A percentile compares a stretch with the other conserved stretches of the same genome.
These are phyloP conservation scores for Trichosporon sp. DNA, from an alignment of 1,284 basidiomycete genomes.

Conservation along the genomic window DNA sequence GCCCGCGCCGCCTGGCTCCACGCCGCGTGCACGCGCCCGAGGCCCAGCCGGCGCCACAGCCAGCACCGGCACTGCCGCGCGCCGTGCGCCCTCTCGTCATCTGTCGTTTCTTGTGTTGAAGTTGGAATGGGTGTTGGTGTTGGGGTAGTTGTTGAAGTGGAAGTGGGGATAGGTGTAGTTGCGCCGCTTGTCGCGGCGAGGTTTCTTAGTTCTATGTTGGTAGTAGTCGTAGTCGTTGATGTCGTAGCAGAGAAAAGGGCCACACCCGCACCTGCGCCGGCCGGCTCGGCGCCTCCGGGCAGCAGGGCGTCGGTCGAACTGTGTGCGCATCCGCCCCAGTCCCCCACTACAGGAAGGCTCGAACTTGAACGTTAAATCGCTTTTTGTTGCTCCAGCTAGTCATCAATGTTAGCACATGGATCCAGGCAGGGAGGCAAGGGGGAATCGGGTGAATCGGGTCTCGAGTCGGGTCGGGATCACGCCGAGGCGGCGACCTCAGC, in stretches of 20 bases:
- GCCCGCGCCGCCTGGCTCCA: neutral
- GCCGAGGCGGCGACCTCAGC: neutral
- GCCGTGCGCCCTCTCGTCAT: neutral
- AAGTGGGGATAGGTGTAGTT: neutral
- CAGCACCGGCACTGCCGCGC: neutral
- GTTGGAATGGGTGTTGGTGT: neutral
- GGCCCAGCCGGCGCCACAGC: neutral
- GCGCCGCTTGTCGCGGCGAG: neutral
- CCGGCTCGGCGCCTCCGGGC: neutral
- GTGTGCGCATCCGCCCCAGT: neutral
- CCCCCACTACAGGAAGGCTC: constrained; percentile 11
- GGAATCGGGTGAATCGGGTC: neutral
- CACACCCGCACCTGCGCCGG: neutral
- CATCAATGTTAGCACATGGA: neutral
- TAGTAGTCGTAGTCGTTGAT: neutral
- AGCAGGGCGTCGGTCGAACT: neutral
- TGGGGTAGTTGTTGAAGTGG: neutral
- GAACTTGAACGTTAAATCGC: constrained; percentile 11
- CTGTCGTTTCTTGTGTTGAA: neutral
- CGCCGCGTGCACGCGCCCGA: neutral
- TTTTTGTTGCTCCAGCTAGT: neutral
- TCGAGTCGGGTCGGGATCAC: neutral
- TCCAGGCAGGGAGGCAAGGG: neutral
- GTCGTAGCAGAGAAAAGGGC: neutral
- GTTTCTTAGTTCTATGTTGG: neutral